Conservation (phyloP, 176 grass and related monocot genomes). For the Eleusine indica region DNA sequence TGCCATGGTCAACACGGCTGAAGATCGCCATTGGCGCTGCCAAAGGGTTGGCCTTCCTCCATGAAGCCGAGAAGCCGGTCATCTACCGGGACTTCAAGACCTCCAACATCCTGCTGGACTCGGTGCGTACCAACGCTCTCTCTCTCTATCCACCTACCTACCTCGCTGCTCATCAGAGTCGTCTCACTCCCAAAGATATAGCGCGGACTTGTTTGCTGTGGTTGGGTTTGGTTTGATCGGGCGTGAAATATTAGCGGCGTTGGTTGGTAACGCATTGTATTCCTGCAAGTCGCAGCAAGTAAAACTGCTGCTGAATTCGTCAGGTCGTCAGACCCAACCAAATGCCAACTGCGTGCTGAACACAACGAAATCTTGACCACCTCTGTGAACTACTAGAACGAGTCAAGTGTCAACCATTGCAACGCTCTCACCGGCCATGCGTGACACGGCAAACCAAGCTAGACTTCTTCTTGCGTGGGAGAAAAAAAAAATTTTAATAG, state of each 20-base stretch:
- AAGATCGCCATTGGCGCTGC: constrained; percentile 89
- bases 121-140: constrained; percentile 45
- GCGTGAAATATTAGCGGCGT: neutral
- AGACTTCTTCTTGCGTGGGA: neutral
- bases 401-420: constrained; percentile 46
- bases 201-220: neutral
- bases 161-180: neutral
- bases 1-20: constrained; percentile 88
- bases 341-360: constrained; percentile 31
- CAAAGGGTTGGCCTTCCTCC: constrained; percentile 88
- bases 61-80: constrained; percentile 83
- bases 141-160: neutral
- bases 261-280: neutral
- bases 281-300: constrained; percentile 16
- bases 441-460: neutral
- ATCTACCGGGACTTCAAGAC: constrained; percentile 98
- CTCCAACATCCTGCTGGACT: constrained; percentile 94
- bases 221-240: constrained; percentile 7
- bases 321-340: constrained; percentile 31
- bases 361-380: constrained; percentile 22
- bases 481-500: neutral
- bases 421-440: neutral
- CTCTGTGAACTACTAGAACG: constrained; percentile 20
- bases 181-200: neutral
- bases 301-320: constrained; percentile 34